Conservation (phyloP, 305 asterid genomes). For the Solanum hybrid region DNA sequence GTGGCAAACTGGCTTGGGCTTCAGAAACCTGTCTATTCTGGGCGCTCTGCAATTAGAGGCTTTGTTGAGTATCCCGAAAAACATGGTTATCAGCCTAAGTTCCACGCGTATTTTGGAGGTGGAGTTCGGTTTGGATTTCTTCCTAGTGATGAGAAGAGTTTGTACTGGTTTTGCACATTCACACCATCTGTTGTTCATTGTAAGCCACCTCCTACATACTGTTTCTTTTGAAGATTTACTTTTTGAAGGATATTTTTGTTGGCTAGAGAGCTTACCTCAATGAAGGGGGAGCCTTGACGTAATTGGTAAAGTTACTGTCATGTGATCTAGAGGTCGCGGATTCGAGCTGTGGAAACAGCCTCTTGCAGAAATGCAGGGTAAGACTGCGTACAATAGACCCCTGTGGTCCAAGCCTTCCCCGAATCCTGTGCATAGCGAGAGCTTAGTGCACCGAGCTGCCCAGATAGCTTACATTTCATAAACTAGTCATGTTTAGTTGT, state of each 20-base stretch:
- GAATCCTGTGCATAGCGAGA: background rate
- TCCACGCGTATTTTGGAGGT: constrained; percentile 37
- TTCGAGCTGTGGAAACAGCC: background rate
- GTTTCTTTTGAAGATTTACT: background rate
- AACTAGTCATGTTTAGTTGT: background rate
- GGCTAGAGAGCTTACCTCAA: background rate
- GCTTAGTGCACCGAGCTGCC: background rate
- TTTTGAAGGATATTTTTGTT: background rate
- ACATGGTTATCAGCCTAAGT: constrained; percentile 51
- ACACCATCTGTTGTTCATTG: constrained; percentile 33
- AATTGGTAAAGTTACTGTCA: background rate
- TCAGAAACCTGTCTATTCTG: constrained; percentile 29
- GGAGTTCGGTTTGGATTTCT: constrained; percentile 57
- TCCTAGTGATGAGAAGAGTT: constrained; percentile 48
- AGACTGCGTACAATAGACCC: background rate
- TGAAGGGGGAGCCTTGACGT: background rate
- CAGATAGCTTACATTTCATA: background rate
- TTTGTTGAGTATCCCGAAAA: constrained; percentile 35
- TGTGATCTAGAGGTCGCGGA: accelerated
- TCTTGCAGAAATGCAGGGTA: background rate
- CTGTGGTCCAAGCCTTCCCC: background rate
- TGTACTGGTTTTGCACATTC: constrained; percentile 72
- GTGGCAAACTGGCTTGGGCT: constrained; percentile 71
- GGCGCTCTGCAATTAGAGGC: constrained; percentile 62
- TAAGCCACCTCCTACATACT: constrained; percentile 17